A percentile compares a stretch with the other conserved stretches of the same genome.
These are phyloP conservation scores for Colletotrichum chrysophilum DNA, from an alignment of 2,329 filamentous ascomycete genomes.

Conservation along the genomic window DNA sequence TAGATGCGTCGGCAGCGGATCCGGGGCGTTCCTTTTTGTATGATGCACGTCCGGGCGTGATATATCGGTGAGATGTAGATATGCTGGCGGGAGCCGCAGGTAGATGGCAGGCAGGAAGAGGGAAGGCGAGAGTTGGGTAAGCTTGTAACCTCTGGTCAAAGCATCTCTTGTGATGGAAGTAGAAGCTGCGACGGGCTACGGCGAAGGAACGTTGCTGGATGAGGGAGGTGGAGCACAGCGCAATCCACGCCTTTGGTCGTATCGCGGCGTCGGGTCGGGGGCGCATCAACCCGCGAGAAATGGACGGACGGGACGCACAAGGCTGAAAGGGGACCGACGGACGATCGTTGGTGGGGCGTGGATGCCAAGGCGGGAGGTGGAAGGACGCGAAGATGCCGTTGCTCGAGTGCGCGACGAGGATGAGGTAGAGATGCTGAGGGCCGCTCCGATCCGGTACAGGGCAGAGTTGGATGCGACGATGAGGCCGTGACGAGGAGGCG, in stretches of 20 bases:
- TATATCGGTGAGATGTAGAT: not conserved
- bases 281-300: conserved; percentile 2
- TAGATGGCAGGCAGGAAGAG: not conserved
- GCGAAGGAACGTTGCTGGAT: not conserved
- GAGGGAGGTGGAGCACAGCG: not conserved
- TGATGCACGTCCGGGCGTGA: not conserved
- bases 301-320: not conserved
- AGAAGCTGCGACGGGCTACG: not conserved
- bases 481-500: not conserved
- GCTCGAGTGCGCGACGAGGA: not conserved
- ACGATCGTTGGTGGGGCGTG: conserved; percentile 18
- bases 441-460: not conserved
- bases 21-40: not conserved
- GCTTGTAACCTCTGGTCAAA: conserved; percentile 6
- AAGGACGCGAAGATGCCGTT: not conserved
- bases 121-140: not conserved
- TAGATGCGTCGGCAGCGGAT: not conserved
- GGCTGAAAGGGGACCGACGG: conserved; percentile 13
- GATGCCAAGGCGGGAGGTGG: conserved; percentile 10
- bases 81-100: not conserved
- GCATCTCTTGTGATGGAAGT: conserved; percentile 1
- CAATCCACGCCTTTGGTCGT: conserved; percentile 14
- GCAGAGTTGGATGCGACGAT: not conserved
- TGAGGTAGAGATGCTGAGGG: not conserved
- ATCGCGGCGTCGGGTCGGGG: not conserved